phyloP scores from a whole-genome alignment of 257 asterid species.

The Asclepias syriaca region DNA sequence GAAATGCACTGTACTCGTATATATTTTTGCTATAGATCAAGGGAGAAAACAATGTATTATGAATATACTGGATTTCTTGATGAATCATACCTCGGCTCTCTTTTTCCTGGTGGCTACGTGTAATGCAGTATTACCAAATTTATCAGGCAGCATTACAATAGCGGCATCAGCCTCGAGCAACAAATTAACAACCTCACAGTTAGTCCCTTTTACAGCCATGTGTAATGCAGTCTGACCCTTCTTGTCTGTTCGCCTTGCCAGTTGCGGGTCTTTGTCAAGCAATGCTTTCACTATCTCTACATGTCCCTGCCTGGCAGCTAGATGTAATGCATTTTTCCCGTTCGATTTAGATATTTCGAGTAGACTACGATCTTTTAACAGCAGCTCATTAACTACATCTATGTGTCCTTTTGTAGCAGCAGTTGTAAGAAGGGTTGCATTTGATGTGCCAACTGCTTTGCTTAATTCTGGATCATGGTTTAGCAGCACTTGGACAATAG shows the following conservation, averaged over 20 bases:
- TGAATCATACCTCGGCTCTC: slow-evolving; percentile 40
- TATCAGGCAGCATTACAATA: slow-evolving; percentile 51
- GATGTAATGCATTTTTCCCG: slow-evolving; percentile 49
- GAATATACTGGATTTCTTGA: not conserved
- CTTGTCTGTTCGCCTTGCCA: slow-evolving; percentile 51
- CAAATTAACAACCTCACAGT: slow-evolving; percentile 38
- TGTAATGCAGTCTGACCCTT: slow-evolving; percentile 59
- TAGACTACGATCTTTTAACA: slow-evolving; percentile 42
- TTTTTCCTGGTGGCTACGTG: slow-evolving; percentile 52
- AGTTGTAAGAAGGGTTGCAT: slow-evolving; percentile 54
- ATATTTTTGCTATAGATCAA: too few species aligned
- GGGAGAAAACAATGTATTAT: not conserved
- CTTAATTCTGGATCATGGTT: slow-evolving; percentile 46
- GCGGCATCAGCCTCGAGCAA: slow-evolving; percentile 55
- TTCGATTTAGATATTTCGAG: slow-evolving; percentile 45
- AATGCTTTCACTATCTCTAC: slow-evolving; percentile 43
- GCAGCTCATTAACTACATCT: slow-evolving; percentile 39
- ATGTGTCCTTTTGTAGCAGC: slow-evolving; percentile 53
- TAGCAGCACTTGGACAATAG: slow-evolving; percentile 41
- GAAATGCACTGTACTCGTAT: not conserved
- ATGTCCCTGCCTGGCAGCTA: slow-evolving; percentile 58
- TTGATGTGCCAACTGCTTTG: slow-evolving; percentile 48
- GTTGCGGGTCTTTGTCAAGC: slow-evolving; percentile 46
- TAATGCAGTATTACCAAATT: slow-evolving; percentile 41
- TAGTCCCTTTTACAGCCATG: slow-evolving; percentile 58